Evolutionary conservation across 805 yeast genomes (phyloP).

Genomic region (Maudiozyma pseudohumilis): DNA sequence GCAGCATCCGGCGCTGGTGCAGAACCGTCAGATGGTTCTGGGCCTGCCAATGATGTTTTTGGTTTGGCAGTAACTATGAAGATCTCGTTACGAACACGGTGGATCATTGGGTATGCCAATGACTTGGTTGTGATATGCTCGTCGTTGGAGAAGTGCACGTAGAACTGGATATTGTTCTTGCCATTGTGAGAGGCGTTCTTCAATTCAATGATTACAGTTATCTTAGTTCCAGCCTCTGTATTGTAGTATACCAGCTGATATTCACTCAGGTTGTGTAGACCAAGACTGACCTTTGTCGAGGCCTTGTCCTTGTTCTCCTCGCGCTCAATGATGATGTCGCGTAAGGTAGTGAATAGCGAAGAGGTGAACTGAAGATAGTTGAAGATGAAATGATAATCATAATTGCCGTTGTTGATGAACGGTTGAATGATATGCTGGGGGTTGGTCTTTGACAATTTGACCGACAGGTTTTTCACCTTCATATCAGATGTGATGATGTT

Average conservation of each 20-base stretch:
- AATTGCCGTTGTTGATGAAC: constrained; percentile 20
- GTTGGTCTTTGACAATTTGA: constrained; percentile 23
- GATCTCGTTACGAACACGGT: constrained; percentile 22
- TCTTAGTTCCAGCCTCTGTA: constrained; percentile 19
- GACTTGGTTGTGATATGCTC: constrained; percentile 24
- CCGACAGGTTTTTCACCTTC: constrained; percentile 22
- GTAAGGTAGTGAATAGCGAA: constrained; percentile 18
- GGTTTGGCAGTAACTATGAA: constrained; percentile 19
- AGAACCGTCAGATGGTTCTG: background rate
- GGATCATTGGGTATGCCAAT: constrained; percentile 22
- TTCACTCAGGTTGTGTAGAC: constrained; percentile 23
- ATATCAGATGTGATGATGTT: constrained; percentile 23
- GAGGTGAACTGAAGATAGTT: constrained; percentile 29
- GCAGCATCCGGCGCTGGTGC: background rate
- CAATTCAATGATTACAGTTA: constrained; percentile 22
- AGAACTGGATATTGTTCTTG: constrained; percentile 17
- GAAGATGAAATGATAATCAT: constrained; percentile 28
- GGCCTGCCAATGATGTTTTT: background rate
- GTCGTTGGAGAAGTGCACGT: constrained; percentile 25
- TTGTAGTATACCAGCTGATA: constrained; percentile 24
- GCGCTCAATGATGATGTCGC: constrained; percentile 11
- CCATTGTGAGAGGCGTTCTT: constrained; percentile 23
- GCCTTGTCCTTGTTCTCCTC: constrained; percentile 1
- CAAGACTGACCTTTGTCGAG: constrained; percentile 17
- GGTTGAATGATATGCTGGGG: constrained; percentile 29